phyloP scores from a whole-genome alignment of 2,329 filamentous ascomycete species.

The Pseudogymnoascus destructans region DNA sequence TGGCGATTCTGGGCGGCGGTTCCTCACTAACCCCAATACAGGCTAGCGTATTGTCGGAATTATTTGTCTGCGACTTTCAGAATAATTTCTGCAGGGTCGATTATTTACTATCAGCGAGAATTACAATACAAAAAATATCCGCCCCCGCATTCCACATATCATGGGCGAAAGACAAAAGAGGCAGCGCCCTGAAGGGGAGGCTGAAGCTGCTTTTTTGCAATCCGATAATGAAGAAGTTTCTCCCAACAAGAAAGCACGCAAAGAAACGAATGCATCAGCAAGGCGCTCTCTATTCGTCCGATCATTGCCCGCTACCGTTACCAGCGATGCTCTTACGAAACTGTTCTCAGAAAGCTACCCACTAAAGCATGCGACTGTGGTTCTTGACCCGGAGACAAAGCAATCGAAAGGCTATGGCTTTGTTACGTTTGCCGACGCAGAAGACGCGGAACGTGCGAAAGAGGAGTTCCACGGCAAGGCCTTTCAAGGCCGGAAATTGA shows the following conservation, averaged over 20 bases:
- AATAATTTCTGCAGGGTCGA: conserved; percentile 10
- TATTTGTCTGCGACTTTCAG: conserved; percentile 9
- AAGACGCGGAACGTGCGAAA: conserved; percentile 73
- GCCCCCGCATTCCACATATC: not conserved
- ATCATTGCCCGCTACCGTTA: conserved; percentile 64
- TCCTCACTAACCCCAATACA: conserved; percentile 6
- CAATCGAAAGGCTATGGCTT: conserved; percentile 88
- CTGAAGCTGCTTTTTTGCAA: conserved; percentile 13
- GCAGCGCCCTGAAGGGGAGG: conserved; percentile 18
- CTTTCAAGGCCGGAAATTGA: conserved; percentile 69
- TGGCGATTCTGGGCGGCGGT: conserved; percentile 7
- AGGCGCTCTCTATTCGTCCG: conserved; percentile 77
- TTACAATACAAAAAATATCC: not conserved
- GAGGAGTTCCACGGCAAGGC: conserved; percentile 66
- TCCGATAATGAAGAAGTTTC: conserved; percentile 18
- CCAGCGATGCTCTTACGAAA: conserved; percentile 68
- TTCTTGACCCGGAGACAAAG: conserved; percentile 74
- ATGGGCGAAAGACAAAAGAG: conserved; percentile 19
- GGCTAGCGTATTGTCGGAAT: conserved; percentile 4
- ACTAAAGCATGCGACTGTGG: conserved; percentile 90
- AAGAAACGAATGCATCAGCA: conserved; percentile 36
- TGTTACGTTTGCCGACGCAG: conserved; percentile 87
- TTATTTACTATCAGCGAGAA: conserved; percentile 7
- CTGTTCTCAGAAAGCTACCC: conserved; percentile 92
- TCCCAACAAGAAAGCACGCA: conserved; percentile 42